Evolutionary conservation across 352 stramenopile genomes (phyloP).

Genomic region (Aphanomyces invadans): DNA sequence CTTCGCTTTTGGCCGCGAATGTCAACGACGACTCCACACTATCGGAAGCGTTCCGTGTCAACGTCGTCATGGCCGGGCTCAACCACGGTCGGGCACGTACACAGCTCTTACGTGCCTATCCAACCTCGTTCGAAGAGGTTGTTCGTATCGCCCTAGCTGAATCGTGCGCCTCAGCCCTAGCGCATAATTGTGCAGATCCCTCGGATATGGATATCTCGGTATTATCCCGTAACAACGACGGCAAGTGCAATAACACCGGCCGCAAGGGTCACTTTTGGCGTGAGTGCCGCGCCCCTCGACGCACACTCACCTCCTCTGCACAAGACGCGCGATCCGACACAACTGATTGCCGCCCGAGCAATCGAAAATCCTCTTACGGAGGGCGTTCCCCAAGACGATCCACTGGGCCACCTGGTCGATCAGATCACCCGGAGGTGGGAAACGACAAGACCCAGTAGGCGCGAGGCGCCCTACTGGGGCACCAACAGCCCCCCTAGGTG

Average conservation of each 20-base stretch:
- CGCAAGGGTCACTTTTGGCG: not conserved
- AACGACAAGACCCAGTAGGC: too few species aligned
- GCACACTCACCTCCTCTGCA: not conserved
- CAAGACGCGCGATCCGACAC: not conserved
- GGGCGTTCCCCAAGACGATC: too few species aligned
- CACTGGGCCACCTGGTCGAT: too few species aligned
- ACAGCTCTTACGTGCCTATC: constrained; percentile 1
- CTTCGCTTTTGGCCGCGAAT: not conserved
- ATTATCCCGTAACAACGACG: not conserved
- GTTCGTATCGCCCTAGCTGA: not conserved
- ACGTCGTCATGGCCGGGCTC: not conserved
- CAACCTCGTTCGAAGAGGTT: not conserved
- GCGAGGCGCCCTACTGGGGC: too few species aligned
- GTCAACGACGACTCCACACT: not conserved
- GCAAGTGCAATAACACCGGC: not conserved
- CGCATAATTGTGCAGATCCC: not conserved
- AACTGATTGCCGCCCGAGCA: not conserved
- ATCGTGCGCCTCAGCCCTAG: not conserved
- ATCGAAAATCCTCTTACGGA: too few species aligned
- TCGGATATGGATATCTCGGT: constrained; percentile 9
- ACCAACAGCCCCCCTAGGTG: too few species aligned
- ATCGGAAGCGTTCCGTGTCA: not conserved
- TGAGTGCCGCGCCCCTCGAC: not conserved
- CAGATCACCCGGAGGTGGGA: too few species aligned
- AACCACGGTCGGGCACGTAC: constrained; percentile 2